Percentiles rank a stretch among this genome's conserved stretches.
phyloP scores from a whole-genome alignment of 345 rosid genomes.

The Eutrema heterophyllum region DNA sequence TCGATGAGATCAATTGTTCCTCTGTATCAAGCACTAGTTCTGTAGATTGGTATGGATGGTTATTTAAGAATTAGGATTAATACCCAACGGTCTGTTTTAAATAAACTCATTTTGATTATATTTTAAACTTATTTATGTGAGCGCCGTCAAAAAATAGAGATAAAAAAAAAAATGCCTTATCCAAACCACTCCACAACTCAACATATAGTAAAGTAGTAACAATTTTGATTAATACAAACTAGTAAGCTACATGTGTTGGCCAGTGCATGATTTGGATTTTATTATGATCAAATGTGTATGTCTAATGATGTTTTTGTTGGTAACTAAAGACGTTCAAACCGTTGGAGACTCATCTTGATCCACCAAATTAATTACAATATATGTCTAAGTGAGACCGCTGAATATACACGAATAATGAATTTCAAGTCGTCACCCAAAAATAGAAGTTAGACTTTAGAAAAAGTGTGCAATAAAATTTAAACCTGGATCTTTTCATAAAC shows the following conservation, averaged over 20 bases:
- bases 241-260: no score
- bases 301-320: no score
- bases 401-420: neutral
- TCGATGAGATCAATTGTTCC: conserved; percentile 35
- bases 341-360: neutral
- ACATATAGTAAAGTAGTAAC: no score
- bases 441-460: neutral
- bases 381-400: neutral
- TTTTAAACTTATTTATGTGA: neutral
- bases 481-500: neutral
- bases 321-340: neutral
- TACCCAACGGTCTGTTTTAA: neutral
- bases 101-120: neutral
- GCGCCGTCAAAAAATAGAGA: neutral
- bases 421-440: neutral
- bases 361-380: neutral
- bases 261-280: neutral
- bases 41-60: conserved; percentile 22
- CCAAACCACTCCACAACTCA: no score
- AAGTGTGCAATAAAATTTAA: neutral
- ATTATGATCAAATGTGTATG: neutral
- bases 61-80: conserved; percentile 4
- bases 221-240: no score
- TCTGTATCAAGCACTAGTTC: conserved; percentile 27
- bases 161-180: neutral